Evolutionary conservation across 768 basidiomycete genomes (phyloP).

Genomic region (Mycena maculata): DNA sequence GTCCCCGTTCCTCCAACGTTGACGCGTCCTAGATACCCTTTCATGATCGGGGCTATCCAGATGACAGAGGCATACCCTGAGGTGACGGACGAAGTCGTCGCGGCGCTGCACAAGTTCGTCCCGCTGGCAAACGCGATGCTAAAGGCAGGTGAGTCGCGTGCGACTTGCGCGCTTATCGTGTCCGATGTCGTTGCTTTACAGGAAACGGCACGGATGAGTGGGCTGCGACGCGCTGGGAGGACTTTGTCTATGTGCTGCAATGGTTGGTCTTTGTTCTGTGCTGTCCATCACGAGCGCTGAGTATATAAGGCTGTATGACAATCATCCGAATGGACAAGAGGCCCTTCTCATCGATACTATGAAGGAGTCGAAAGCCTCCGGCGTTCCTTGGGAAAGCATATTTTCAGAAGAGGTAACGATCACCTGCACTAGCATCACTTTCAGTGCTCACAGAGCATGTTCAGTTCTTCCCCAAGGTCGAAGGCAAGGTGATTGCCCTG

Average conservation of each 20-base stretch:
- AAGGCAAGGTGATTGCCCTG: constrained; percentile 2
- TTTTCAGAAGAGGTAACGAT: constrained; percentile 55
- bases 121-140: constrained; percentile 65
- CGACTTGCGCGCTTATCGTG: neutral
- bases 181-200: neutral
- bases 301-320: constrained; percentile 60
- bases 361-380: constrained; percentile 60
- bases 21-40: constrained; percentile 57
- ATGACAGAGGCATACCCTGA: constrained; percentile 62
- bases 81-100: constrained; percentile 56
- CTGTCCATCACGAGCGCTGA: neutral
- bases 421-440: neutral
- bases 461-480: constrained; percentile 57
- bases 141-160: constrained; percentile 49
- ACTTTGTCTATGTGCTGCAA: constrained; percentile 65
- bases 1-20: neutral
- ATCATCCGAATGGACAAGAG: constrained; percentile 61
- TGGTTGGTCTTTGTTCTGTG: constrained; percentile 49
- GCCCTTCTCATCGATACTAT: constrained; percentile 64
- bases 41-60: constrained; percentile 69
- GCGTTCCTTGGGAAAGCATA: constrained; percentile 66
- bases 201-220: constrained; percentile 63
- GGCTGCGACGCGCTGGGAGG: constrained; percentile 68
- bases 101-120: constrained; percentile 65
- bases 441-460: constrained; percentile 1